These are phyloP conservation scores for Mortierella sp. DNA, from an alignment of 371 early-diverging fungal genomes.

Conservation along the genomic window DNA sequence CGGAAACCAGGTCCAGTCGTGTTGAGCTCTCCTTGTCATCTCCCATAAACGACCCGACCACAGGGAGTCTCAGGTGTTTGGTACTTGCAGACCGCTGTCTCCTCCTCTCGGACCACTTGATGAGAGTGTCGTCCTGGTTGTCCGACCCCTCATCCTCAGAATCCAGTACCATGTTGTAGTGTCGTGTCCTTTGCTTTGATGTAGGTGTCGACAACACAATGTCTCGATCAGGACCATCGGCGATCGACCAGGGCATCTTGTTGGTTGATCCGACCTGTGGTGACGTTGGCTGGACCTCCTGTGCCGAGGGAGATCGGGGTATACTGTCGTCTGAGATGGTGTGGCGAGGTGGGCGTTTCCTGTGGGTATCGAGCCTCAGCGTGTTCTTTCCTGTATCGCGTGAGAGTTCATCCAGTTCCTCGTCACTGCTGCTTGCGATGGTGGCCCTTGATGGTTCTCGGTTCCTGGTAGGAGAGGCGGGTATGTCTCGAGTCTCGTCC, in stretches of 20 bases:
- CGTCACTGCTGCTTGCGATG: conserved; percentile 26
- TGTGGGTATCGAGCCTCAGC: background rate
- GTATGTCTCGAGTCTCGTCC: conserved; percentile 9
- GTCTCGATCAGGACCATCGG: conserved; percentile 37
- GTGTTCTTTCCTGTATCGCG: conserved; percentile 16
- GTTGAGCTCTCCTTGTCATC: background rate
- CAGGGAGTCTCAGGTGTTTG: conserved; percentile 33
- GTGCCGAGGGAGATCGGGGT: conserved; percentile 5
- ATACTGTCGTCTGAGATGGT: conserved; percentile 38
- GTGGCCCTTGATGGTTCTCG: background rate
- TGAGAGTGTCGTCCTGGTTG: background rate
- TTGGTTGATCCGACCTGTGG: conserved; percentile 11
- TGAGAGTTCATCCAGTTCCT: conserved; percentile 30
- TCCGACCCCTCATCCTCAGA: conserved; percentile 45
- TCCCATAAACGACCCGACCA: background rate
- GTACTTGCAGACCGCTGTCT: background rate
- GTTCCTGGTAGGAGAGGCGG: background rate
- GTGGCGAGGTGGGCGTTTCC: background rate
- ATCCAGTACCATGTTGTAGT: conserved; percentile 42
- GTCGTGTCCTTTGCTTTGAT: conserved; percentile 29
- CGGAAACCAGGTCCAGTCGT: conserved; percentile 19
- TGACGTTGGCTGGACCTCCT: background rate
- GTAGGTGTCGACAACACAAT: conserved; percentile 47
- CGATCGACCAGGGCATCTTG: conserved; percentile 48
- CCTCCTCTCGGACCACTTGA: conserved; percentile 1